Evolutionary conservation across 2,329 filamentous ascomycete genomes (phyloP).

Genomic region (Exophiala oligosperma): DNA sequence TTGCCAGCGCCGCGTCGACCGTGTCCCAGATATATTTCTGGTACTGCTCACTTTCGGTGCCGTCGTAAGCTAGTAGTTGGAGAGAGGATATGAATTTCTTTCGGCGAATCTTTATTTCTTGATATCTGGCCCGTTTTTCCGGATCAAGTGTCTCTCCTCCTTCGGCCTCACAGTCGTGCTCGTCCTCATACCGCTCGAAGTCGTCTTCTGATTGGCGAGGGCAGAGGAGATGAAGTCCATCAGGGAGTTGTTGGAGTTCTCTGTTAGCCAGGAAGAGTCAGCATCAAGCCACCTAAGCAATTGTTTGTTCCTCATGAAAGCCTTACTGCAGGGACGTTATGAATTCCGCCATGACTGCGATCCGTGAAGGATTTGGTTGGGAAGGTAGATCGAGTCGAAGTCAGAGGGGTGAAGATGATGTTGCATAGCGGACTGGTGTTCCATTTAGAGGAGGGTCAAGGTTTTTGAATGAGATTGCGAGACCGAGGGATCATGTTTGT

Average conservation of each 20-base stretch:
- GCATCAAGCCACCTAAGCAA: not conserved
- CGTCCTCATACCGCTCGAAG: constrained; percentile 42
- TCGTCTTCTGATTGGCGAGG: constrained; percentile 56
- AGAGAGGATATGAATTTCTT: constrained; percentile 67
- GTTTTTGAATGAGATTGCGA: not conserved
- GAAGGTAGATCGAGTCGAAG: not conserved
- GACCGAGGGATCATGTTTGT: not conserved
- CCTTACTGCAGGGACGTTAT: constrained; percentile 44
- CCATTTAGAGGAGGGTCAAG: not conserved
- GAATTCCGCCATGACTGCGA: constrained; percentile 39
- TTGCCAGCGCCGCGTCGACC: constrained; percentile 60
- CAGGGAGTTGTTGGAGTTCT: constrained; percentile 45
- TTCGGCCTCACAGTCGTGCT: constrained; percentile 57
- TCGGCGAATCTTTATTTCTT: constrained; percentile 57
- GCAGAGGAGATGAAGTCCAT: constrained; percentile 65
- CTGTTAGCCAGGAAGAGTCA: not conserved
- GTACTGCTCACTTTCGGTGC: constrained; percentile 60
- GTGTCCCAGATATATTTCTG: constrained; percentile 59
- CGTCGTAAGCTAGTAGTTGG: constrained; percentile 66
- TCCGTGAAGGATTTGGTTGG: not conserved
- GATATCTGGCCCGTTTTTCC: constrained; percentile 46
- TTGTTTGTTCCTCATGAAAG: not conserved
- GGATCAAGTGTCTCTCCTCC: constrained; percentile 40
- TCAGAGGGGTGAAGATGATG: not conserved
- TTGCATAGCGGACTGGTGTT: not conserved